Evolutionary conservation across 148 eudicot genomes (phyloP).

Genomic region (Rhododendron henanense): DNA sequence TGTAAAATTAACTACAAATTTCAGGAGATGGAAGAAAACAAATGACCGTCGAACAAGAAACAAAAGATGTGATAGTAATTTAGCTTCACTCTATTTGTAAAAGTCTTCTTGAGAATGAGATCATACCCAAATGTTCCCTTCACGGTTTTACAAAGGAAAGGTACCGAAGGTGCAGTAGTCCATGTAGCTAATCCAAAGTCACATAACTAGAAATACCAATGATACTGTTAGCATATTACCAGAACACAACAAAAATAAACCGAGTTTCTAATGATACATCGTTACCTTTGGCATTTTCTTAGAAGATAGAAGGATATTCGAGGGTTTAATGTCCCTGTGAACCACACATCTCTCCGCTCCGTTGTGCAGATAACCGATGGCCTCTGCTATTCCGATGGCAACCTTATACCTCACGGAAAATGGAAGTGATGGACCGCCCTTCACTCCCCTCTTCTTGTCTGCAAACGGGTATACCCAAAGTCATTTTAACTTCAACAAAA

Average conservation of each 20-base stretch:
- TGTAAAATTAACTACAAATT: constrained; percentile 21
- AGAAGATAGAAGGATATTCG: constrained; percentile 90
- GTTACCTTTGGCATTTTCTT: constrained; percentile 81
- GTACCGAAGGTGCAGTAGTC: constrained; percentile 93
- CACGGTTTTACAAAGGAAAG: constrained; percentile 97
- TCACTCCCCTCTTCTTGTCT: constrained; percentile 68
- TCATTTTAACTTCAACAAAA: constrained; percentile 5
- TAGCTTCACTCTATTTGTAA: background rate
- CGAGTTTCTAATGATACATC: background rate
- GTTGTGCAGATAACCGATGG: constrained; percentile 75
- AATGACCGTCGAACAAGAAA: constrained; percentile 2
- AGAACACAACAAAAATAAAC: background rate
- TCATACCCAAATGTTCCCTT: constrained; percentile 99
- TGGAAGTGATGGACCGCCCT: constrained; percentile 66
- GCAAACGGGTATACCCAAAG: constrained; percentile 32
- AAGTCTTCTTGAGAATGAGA: constrained; percentile 3
- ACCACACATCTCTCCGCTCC: constrained; percentile 94
- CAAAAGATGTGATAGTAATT: background rate
- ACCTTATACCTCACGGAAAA: constrained; percentile 86
- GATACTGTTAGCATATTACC: background rate
- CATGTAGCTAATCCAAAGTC: constrained; percentile 97
- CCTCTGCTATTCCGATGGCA: constrained; percentile 84
- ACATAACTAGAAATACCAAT: constrained; percentile 29
- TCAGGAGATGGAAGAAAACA: constrained; percentile 6
- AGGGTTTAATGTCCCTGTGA: constrained; percentile 98